Evolutionary conservation across 2,329 filamentous ascomycete species (phyloP), one percentile per base, ranked within the genome.

Genomic region (Aspergillus fischeri): DNA sequence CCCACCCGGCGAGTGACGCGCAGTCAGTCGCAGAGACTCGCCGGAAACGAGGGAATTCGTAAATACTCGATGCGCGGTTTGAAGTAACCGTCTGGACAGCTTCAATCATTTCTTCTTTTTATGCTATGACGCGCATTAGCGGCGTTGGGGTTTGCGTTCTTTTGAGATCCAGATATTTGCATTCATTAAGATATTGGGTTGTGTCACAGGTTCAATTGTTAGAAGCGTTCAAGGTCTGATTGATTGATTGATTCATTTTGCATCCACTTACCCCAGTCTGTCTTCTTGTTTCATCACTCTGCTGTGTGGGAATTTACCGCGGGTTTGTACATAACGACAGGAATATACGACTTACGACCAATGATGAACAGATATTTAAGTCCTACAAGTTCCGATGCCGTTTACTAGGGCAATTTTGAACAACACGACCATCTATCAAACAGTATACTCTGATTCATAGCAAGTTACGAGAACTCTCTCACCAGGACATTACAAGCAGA

Each of bases 1-100:
- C 68, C 70, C 32, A 54, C 62, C 47, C 68, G 70, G n/a, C 71
- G 71, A 38, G 63, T 73, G 53, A 74, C 72, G 3, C 66, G 71
- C 27, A 74, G 72, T 59, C 72, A 74, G 60, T 70, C 69, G 21
- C 66, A 70, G 57, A 60, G 62, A 55, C 60, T 65, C 14, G 21
- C n/a, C 27, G 65, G 52, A 52, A 53, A 50, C 47, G 61, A 55
- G 52, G 63, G 38, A 52, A 21, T 57, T 21, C 55, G 54, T 28
- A 50, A 65, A 28, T 57, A 56, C 38, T 51, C 60, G 10, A 58
- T 55, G 41, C 65, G 66, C 38, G 56, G 57, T 29, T 49, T 61
- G 20, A 57, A 61, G 47, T 67, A 49, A 57, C 55, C 14, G 5
- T 21, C 47, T 35, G 35, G 6, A 27, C 3, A 6, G 38, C 32